Percentiles rank a stretch among this genome's conserved stretches.
These are phyloP conservation scores for Castanopsis chinensis DNA, from an alignment of 306 rosid genomes.

Conservation along the genomic window DNA sequence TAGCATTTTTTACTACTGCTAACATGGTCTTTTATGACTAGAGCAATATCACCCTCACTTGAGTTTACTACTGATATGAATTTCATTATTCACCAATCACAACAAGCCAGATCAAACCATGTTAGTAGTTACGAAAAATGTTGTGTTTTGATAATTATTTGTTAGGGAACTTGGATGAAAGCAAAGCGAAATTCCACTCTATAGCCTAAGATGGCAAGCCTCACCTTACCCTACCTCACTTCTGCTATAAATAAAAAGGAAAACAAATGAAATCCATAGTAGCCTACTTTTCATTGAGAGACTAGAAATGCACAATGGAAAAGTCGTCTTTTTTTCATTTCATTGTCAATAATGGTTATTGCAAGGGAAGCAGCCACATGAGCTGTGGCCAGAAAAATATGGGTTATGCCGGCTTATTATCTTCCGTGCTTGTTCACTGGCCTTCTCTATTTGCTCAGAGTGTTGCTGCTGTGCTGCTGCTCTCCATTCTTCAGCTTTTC, in stretches of 20 bases:
- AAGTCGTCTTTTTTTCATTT: neutral
- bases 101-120: too few species aligned
- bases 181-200: neutral
- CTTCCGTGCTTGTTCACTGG: conserved; percentile 57
- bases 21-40: too few species aligned
- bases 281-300: conserved; percentile 2
- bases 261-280: neutral
- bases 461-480: conserved; percentile 71
- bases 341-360: conserved; percentile 32
- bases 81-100: too few species aligned
- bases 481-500: conserved; percentile 91
- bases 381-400: conserved; percentile 45
- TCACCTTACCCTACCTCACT: too few species aligned
- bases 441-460: conserved; percentile 62
- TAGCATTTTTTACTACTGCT: too few species aligned
- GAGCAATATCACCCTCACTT: too few species aligned
- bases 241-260: neutral
- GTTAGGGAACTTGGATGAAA: neutral
- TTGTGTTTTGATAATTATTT: too few species aligned
- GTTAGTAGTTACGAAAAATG: too few species aligned
- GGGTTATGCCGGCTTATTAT: conserved; percentile 42
- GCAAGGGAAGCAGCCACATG: conserved; percentile 92
- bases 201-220: too few species aligned
- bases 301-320: neutral
- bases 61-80: too few species aligned